These are phyloP conservation scores for Vanilla planifolia DNA, from an alignment of 106 monocot species.

Conservation along the genomic window DNA sequence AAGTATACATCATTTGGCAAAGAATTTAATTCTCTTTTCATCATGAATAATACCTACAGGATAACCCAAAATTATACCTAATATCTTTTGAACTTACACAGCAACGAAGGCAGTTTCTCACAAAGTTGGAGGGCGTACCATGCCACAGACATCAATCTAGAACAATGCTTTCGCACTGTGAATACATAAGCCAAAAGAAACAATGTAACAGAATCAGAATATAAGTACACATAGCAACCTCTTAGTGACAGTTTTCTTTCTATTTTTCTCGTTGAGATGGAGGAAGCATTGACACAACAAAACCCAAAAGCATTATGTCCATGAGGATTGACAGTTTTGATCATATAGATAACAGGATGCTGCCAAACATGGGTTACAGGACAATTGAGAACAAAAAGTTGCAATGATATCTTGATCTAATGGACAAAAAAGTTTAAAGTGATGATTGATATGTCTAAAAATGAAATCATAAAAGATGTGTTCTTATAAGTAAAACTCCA, in stretches of 20 bases:
- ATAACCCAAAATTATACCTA: not conserved
- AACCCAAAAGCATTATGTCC: not conserved
- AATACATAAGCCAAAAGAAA: constrained; percentile 7
- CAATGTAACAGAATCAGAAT: constrained; percentile 8
- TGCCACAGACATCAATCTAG: constrained; percentile 8
- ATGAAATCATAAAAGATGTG: no score
- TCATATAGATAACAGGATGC: not conserved
- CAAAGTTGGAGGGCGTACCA: constrained; percentile 5
- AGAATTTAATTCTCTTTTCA: not conserved
- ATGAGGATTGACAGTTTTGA: not conserved
- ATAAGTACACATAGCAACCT: constrained; percentile 1
- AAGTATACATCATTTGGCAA: no score
- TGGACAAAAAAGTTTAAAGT: no score
- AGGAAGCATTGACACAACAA: not conserved
- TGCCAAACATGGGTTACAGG: not conserved
- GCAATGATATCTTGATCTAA: no score
- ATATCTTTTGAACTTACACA: not conserved
- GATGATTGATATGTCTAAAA: no score
- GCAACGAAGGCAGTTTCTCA: constrained; percentile 6
- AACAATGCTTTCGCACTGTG: constrained; percentile 8
- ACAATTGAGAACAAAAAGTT: not conserved
- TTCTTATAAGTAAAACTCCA: no score
- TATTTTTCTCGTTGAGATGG: not conserved
- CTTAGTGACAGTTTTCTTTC: not conserved
- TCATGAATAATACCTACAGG: not conserved